Evolutionary conservation across 164 flowering plant species (phyloP).

Genomic region (Hamamelis virginiana): DNA sequence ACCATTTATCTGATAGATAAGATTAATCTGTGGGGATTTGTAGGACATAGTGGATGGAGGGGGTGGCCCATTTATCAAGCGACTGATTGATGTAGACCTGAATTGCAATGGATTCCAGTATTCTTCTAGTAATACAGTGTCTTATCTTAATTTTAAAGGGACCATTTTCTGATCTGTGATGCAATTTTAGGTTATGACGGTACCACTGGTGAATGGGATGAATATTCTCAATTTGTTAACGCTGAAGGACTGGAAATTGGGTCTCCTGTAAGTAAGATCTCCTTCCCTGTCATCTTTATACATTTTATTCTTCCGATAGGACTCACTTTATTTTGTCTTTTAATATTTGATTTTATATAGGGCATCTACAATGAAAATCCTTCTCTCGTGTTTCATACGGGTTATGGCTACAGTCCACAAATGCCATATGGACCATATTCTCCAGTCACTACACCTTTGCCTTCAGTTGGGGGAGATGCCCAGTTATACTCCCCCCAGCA

Average conservation of each 20-base stretch:
- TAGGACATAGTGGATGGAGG: background rate
- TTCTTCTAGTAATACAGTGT: background rate
- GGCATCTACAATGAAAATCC: conserved; percentile 83
- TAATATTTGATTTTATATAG: conserved; percentile 37
- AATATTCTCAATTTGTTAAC: conserved; percentile 56
- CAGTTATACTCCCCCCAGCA: conserved; percentile 56
- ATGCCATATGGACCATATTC: conserved; percentile 94
- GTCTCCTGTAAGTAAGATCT: conserved; percentile 63
- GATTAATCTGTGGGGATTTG: background rate
- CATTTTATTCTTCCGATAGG: background rate
- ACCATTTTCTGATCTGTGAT: conserved; percentile 9
- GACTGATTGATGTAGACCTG: conserved; percentile 2
- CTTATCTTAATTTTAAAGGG: background rate
- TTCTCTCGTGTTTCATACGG: conserved; percentile 72
- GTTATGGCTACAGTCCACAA: conserved; percentile 81
- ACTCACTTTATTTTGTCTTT: background rate
- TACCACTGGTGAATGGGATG: conserved; percentile 64
- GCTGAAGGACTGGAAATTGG: conserved; percentile 66
- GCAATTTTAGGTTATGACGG: conserved; percentile 57
- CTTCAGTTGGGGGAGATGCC: conserved; percentile 57
- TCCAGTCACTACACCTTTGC: conserved; percentile 78
- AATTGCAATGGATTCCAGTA: background rate
- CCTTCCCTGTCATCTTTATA: background rate
- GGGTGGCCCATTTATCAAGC: background rate
- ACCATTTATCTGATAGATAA: background rate